Evolutionary conservation across 2,329 filamentous ascomycete genomes (phyloP), one percentile per base, ranked within the genome.

Genomic region (Aspergillus arachidicola): DNA sequence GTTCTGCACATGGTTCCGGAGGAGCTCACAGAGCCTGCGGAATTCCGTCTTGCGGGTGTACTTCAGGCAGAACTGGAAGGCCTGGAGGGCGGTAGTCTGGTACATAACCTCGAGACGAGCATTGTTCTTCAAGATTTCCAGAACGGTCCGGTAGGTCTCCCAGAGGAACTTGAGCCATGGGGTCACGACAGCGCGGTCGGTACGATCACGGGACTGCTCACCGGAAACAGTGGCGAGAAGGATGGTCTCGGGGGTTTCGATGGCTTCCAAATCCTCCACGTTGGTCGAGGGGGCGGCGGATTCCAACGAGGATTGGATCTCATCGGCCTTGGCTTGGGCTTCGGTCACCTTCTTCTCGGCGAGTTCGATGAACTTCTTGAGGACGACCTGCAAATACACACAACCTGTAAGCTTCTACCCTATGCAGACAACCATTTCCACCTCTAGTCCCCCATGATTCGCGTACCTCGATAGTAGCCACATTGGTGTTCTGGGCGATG

Each of bases 11-110:
- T 99, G 95, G 84, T 99, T 99, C 73, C 95, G 92, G 67, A 99
- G 90, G 68, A 99, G 88, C 85, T 99, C 95, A 83, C 95, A 99
- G 59, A 99, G 92, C 75, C 95, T 91, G 79, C 95, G 92, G 86
- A 99, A 99, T 83, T 99, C 95, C 70, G 95, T 99, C 90, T 99
- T 99, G 78, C 95, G 90, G 71, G 93, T 92, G 82, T 98, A 98
- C 83, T 97, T 96, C 76, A 95, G 89, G 82, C 95, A 99, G 84
- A 99, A 99, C 79, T 97, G 92, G 85, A 99, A 99, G 58, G 95
- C 95, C 83, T 98, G 95, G 80, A 94, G 93, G 71, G 95, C 95
- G 60, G 95, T 99, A 80, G 91, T 93, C 87, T 99, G 95, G 82
- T 99, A 99, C 84, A 98, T 94, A 63, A 96, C 89, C 84, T 99